Conservation (phyloP, 73 alveolate species). For the Diophrys appendiculata region DNA sequence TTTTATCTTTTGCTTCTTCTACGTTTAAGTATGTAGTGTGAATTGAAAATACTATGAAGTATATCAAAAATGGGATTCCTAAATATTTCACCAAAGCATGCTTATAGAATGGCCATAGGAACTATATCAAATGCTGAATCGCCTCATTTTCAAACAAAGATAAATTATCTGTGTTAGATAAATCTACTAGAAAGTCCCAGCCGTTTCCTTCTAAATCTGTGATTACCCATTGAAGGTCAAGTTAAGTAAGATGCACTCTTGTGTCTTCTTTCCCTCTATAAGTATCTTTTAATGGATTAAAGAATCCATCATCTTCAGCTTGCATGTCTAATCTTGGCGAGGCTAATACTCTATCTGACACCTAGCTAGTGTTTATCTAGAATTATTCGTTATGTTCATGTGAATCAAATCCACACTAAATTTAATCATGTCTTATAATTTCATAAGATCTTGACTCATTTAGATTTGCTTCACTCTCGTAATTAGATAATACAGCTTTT, state of each 20-base stretch:
- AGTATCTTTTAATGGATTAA: no score
- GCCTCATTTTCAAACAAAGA: background rate
- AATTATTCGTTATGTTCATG: no score
- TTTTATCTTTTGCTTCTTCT: background rate
- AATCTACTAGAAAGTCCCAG: constrained; percentile 15
- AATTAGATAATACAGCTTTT: no score
- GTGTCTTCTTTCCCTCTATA: no score
- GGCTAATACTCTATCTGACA: no score
- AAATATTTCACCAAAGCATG: background rate
- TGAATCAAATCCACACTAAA: no score
- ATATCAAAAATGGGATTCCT: constrained; percentile 16
- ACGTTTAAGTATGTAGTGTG: constrained; percentile 11
- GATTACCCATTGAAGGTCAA: constrained; percentile 29
- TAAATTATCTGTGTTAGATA: constrained; percentile 14
- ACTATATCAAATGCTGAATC: constrained; percentile 13
- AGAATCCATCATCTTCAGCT: no score
- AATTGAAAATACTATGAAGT: constrained; percentile 2
- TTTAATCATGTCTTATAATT: no score
- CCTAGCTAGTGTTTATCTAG: no score
- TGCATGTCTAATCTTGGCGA: no score
- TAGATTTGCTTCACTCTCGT: no score
- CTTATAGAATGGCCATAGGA: constrained; percentile 21
- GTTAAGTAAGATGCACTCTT: constrained; percentile 10
- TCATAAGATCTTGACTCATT: no score
- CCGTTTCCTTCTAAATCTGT: constrained; percentile 3